Evolutionary conservation across 257 asterid genomes (phyloP), one percentile per base, ranked within the genome.

Genomic region (Jacaranda copaia): DNA sequence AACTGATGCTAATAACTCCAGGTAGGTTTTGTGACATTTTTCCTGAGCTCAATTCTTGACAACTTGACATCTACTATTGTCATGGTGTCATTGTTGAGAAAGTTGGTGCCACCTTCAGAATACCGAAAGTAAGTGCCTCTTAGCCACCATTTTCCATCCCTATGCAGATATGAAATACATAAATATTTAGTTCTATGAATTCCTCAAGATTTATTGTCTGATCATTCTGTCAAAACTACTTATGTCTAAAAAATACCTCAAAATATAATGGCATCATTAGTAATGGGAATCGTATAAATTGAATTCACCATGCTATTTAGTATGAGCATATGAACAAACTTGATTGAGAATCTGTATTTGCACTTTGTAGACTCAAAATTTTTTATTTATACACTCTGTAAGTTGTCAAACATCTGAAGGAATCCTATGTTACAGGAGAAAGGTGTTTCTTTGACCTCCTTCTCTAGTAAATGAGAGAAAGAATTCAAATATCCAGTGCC

Each of bases 1-100:
- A 67, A 79, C 72, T 43, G 55, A 49, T 78, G 73, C 68, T 68
- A 80, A 76, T 78, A 78, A 63, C 64, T 86, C 79, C 97, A 95
- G 99, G 79, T 95, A 55, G 99, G 99, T 75, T 77, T 93, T 82
- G 96, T 89, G 78, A 93, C 99, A 72, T 95, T 95, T 81, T 89
- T 91, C 80, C 97, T 95, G 80, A 95, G 99, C 90, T 72, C 98
- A 52, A 64, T 95, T 81, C 99, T 95, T 40, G 99, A 95, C 85
- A 95, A 93, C 88, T 89, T 95, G 86, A 95, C 99, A 69, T 91
- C 98, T 64, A 95, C 99, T n/a, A 95, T 95, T 62, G 97, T 95
- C 73, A 95, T 95, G 99, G 99, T 95, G 76, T 95, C 99, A 49
- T 83, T 95, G 80, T 80, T 95, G 89, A 87, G 99, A 80, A 95